Conservation (phyloP, 2,329 filamentous ascomycete genomes). For the Calcarisporium arbuscula region DNA sequence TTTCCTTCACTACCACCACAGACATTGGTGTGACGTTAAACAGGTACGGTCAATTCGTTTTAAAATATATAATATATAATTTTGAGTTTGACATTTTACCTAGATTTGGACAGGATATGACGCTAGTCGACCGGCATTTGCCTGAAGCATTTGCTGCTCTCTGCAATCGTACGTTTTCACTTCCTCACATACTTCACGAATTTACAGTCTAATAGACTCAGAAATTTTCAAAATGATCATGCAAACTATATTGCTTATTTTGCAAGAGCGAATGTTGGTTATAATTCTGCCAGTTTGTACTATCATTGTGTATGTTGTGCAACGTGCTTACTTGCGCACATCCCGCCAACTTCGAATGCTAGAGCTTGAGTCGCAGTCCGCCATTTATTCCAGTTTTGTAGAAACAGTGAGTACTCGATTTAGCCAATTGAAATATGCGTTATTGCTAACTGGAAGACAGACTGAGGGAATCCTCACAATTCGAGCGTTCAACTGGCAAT, state of each 20-base stretch:
- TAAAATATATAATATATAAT: no score
- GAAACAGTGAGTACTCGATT: no score
- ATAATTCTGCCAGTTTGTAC: conserved; percentile 34
- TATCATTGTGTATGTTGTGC: conserved; percentile 17
- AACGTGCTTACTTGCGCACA: conserved; percentile 35
- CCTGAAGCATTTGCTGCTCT: conserved; percentile 23
- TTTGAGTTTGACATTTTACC: no score
- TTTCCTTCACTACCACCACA: conserved; percentile 31
- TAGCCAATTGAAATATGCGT: no score
- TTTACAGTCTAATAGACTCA: no score
- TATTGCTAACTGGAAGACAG: no score
- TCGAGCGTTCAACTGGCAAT: conserved; percentile 20
- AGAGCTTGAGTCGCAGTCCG: conserved; percentile 47
- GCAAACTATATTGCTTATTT: conserved; percentile 39
- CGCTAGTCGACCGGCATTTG: conserved; percentile 32
- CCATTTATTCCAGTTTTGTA: conserved; percentile 34
- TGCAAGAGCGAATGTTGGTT: conserved; percentile 36
- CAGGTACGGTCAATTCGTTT: no score
- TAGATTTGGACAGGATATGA: conserved; percentile 35
- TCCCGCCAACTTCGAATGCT: conserved; percentile 50
- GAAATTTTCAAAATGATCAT: conserved; percentile 30
- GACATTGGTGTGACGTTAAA: conserved; percentile 34
- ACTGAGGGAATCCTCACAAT: conserved; percentile 20
- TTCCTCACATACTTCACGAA: no score
- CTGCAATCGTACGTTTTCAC: no score